These are phyloP conservation scores for Amauroascus niger DNA, from an alignment of 2,329 filamentous ascomycete species.

Conservation along the genomic window DNA sequence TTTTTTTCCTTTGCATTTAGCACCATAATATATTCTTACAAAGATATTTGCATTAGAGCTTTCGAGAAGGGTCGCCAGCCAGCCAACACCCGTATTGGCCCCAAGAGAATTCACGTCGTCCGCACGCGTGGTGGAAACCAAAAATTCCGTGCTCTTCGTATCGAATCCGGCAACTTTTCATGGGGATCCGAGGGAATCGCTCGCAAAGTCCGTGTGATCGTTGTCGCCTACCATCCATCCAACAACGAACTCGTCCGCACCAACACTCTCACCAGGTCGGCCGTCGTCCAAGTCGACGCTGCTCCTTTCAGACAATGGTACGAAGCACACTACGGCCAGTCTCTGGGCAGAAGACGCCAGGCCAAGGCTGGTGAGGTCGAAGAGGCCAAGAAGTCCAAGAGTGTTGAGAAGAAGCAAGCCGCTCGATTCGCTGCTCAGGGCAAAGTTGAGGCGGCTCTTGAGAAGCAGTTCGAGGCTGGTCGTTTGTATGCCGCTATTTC, in stretches of 20 bases:
- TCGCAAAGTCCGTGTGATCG: conserved; percentile 99
- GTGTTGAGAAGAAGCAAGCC: conserved; percentile 92
- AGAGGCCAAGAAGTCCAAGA: conserved; percentile 85
- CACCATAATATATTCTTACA: conserved; percentile 50
- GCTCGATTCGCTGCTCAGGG: conserved; percentile 69
- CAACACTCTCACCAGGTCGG: conserved; percentile 98
- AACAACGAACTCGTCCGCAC: conserved; percentile 99
- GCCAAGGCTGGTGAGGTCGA: conserved; percentile 53
- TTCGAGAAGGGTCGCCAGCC: conserved; percentile 99
- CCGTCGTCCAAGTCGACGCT: conserved; percentile 97
- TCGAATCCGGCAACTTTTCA: conserved; percentile 98
- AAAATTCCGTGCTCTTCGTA: conserved; percentile 98
- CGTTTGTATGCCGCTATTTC: conserved; percentile 90
- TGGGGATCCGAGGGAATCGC: conserved; percentile 97
- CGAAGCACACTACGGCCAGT: conserved; percentile 96
- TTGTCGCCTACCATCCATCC: conserved; percentile 95
- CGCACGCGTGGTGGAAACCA: conserved; percentile 97
- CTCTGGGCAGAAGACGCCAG: conserved; percentile 83
- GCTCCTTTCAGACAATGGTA: conserved; percentile 99
- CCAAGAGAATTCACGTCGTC: conserved; percentile 93
- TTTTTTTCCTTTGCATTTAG: conserved; percentile 46
- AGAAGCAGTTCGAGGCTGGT: conserved; percentile 99
- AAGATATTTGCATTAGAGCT: conserved; percentile 66
- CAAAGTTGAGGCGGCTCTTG: conserved; percentile 86
- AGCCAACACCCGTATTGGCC: conserved; percentile 97